phyloP scores from a whole-genome alignment of 345 rosid genomes.

The Trapa bicornis region DNA sequence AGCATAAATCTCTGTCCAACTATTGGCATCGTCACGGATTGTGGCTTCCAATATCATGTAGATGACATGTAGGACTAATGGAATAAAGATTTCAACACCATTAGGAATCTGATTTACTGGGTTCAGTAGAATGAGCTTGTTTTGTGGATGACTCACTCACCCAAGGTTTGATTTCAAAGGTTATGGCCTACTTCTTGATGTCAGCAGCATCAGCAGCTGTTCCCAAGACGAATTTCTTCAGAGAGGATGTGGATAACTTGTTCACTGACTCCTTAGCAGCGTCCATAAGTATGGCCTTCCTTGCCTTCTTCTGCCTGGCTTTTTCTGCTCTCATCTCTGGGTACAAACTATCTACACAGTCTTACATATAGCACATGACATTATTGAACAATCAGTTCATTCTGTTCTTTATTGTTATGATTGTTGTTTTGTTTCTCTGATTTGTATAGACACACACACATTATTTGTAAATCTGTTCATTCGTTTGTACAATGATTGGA shows the following conservation, averaged over 20 bases:
- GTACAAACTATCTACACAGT: conserved; percentile 55
- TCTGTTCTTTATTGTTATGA: neutral
- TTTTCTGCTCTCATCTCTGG: conserved; percentile 66
- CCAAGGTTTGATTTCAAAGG: conserved; percentile 20
- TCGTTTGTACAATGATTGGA: neutral
- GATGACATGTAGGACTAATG: neutral
- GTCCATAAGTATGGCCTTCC: conserved; percentile 57
- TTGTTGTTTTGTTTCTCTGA: neutral
- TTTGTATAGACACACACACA: neutral
- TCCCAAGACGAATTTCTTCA: no score
- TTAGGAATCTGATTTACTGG: neutral
- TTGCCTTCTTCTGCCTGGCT: conserved; percentile 56
- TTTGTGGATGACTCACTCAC: neutral
- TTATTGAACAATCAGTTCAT: neutral
- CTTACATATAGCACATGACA: conserved; percentile 26
- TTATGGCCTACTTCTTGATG: conserved; percentile 50
- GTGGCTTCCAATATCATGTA: neutral
- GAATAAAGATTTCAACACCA: neutral
- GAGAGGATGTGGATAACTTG: no score
- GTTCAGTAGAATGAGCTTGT: neutral
- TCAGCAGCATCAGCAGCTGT: conserved; percentile 21
- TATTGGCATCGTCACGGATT: no score
- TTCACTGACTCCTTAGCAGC: conserved; percentile 43
- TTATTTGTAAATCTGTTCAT: neutral
- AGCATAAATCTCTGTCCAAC: no score